Evolutionary conservation across 1,284 basidiomycete genomes (phyloP).

Genomic region (Marasmius fiardii): DNA sequence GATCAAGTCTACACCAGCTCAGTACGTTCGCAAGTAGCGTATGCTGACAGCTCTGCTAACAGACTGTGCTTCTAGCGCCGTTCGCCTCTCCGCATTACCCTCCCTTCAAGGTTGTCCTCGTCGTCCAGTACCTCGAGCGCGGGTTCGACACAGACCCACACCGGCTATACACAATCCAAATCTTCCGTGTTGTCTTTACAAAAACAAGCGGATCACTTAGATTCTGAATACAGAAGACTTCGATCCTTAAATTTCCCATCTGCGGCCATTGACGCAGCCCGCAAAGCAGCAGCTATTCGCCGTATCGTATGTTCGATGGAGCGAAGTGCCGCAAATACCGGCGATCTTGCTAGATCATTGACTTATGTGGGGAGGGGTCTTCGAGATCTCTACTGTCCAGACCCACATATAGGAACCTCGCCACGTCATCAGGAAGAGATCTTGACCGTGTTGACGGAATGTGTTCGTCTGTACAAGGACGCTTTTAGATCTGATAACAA

Average conservation of each 20-base stretch:
- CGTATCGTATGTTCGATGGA: slow-evolving; percentile 5
- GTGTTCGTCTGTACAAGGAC: slow-evolving; percentile 11
- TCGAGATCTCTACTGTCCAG: slow-evolving; percentile 8
- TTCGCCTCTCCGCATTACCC: background rate
- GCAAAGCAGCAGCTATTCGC: slow-evolving; percentile 11
- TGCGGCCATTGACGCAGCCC: slow-evolving; percentile 8
- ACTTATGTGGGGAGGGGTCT: slow-evolving; percentile 12
- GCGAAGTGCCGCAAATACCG: slow-evolving; percentile 1
- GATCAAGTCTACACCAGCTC: background rate
- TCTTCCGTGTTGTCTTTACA: background rate
- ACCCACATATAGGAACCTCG: background rate
- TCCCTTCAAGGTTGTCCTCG: background rate
- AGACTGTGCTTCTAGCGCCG: background rate
- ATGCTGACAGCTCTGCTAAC: background rate
- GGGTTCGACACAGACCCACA: background rate
- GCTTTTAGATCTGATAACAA: slow-evolving; percentile 10
- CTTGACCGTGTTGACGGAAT: slow-evolving; percentile 6
- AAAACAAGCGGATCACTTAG: slow-evolving; percentile 10
- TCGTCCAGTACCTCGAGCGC: background rate
- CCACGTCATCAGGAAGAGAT: slow-evolving; percentile 1
- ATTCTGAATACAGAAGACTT: slow-evolving; percentile 9
- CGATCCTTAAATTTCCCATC: slow-evolving; percentile 9
- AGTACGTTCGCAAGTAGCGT: background rate
- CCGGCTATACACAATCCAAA: background rate
- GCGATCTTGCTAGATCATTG: slow-evolving; percentile 12